Percentiles rank a stretch among this genome's conserved stretches.
phyloP scores from a whole-genome alignment of 805 yeast species.

The Wickerhamomyces canadensis region DNA sequence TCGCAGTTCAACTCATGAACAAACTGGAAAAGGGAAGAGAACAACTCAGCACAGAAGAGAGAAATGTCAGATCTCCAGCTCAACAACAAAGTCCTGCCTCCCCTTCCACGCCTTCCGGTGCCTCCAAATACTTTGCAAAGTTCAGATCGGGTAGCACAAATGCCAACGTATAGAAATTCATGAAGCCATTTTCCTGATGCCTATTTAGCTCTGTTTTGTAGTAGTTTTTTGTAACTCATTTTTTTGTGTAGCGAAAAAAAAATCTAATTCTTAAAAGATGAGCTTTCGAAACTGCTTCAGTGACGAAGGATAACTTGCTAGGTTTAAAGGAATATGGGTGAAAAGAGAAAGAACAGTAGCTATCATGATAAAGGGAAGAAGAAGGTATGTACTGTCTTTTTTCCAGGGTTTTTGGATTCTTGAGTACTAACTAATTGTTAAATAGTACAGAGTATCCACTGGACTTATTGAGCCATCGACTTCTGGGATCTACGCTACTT shows the following conservation, averaged over 20 bases:
- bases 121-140: background rate
- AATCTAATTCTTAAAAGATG: no score
- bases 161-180: no score
- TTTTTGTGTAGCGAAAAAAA: no score
- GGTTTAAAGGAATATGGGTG: constrained; percentile 9
- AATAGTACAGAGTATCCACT: constrained; percentile 36
- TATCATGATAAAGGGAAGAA: constrained; percentile 11
- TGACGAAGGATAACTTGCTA: no score
- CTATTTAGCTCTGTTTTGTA: background rate
- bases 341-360: constrained; percentile 13
- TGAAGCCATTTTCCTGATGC: no score
- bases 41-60: constrained; percentile 1
- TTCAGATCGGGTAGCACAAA: background rate
- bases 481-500: constrained; percentile 84
- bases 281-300: no score
- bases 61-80: no score
- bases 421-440: background rate
- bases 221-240: background rate
- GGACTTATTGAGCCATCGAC: constrained; percentile 77
- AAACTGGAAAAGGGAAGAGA: constrained; percentile 37
- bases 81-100: background rate
- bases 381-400: constrained; percentile 10
- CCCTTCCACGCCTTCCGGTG: background rate
- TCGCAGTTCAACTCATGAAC: constrained; percentile 54
- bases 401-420: background rate